These are phyloP conservation scores for Chimonanthus praecox DNA, from an alignment of 164 flowering plant species.

Conservation along the genomic window DNA sequence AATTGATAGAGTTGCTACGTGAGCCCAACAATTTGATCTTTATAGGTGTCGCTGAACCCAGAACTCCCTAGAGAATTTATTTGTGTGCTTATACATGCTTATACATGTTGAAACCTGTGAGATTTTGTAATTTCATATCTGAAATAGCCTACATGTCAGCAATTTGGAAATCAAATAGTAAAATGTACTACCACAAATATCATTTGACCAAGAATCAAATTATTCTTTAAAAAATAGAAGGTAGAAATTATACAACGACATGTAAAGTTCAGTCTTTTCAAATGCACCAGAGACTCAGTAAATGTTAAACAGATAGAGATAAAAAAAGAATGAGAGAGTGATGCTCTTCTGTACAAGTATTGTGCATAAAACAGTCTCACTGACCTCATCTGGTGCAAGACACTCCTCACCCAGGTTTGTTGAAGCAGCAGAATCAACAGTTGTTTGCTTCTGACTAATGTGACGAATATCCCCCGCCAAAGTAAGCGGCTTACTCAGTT, in stretches of 20 bases:
- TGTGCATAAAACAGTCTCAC: slow-evolving; percentile 10
- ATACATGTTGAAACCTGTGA: too few species aligned
- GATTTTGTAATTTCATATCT: too few species aligned
- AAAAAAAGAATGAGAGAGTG: not conserved
- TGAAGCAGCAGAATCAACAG: slow-evolving; percentile 16
- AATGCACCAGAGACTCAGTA: not conserved
- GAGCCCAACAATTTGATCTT: too few species aligned
- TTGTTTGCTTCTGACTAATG: not conserved
- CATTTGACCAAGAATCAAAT: not conserved
- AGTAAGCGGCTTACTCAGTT: slow-evolving; percentile 1
- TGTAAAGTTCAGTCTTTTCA: not conserved
- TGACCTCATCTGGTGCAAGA: slow-evolving; percentile 32
- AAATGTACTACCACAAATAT: too few species aligned
- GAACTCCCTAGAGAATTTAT: too few species aligned
- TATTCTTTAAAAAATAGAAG: not conserved
- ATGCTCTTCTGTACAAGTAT: not conserved
- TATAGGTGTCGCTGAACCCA: too few species aligned
- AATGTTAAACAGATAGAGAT: not conserved
- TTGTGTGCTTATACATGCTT: too few species aligned
- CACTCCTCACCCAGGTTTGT: slow-evolving; percentile 19
- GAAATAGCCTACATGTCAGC: too few species aligned
- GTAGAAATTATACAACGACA: not conserved
- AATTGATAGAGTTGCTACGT: too few species aligned
- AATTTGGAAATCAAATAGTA: too few species aligned
- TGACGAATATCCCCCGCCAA: slow-evolving; percentile 10